Base-by-base conservation (phyloP, 1,139 yeast genomes). In the Schwanniomyces etchellsii region DNA sequence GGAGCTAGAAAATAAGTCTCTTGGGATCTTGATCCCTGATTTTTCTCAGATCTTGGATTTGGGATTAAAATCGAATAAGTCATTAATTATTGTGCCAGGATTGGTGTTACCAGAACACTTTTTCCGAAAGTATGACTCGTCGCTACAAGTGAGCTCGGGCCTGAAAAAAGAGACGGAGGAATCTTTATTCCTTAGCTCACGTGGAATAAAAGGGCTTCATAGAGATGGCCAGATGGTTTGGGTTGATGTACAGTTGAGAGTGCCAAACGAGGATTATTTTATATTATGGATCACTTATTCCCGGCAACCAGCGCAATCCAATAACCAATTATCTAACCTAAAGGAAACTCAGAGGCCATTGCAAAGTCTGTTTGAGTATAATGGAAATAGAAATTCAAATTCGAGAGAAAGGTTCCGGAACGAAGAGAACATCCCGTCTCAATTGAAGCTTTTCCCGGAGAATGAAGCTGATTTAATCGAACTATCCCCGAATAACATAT, bases 201-300 rank as follows among this genome's bases (percentile, higher is more conserved):
- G 64, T 27, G 95, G 94, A 24, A 64, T 85, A 11, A 64, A 65
- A 35, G 95, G 81, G 15, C 48, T 60, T 3, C 95, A 85, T 47
- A 54, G 76, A 24, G 91, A 83, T 52, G 95, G 95, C 0, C 63
- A 73, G 16, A 35, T 45, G 2, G 55, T 88, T 6, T 70, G 65
- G 35, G 69, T 89, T 26, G 96, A 89, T 55, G 76, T 84, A 9
- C 96, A 89, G 54, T 54, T 88, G 28, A 67, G 96, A 36, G 85
- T 85, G 4, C 66, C 84, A 13, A 70, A 75, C 14, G 51, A 62
- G 14, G 77, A 74, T 20, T 64, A 77, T 4, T 70, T 73, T 38
- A 79, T 85, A 3, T 54, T 88, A 14, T 89, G 96, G 96, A 68
- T 89, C n/a, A 85, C 96, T 0, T 88, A 83, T 50, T 81, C 94